Base-by-base conservation (phyloP, 2,329 filamentous ascomycete species). In the Fusarium proliferatum region DNA sequence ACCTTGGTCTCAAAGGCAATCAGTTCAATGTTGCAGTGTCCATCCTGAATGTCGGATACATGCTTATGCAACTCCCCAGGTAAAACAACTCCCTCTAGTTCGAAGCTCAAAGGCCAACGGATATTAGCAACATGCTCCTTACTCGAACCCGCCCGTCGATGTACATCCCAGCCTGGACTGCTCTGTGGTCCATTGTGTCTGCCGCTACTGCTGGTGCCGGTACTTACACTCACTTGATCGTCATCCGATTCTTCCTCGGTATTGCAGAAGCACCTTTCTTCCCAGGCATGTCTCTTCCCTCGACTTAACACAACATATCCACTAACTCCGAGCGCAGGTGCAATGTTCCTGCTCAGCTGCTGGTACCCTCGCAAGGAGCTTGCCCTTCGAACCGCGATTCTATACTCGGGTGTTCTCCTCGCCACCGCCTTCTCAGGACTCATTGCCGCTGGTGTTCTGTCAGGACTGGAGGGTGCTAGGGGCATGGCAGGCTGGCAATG, bases 401-500 rank as follows among this genome's bases (percentile, higher is more conserved):
- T 79, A 9, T 77, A 79, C 63, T 68, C 77, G 1, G 77, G 75
- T 6, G 73, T 77, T 46, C 69, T 72, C 8, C 64, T 79, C 0
- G 77, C 77, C 9, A 73, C 72, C 2, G 76, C 72, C 16, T 71
- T 70, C 13, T 74, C 77, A 0, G 77, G 77, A 4, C 69, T 79
- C 2, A 76, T 79, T 36, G 77, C 77, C 1, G 77, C 77, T 4
- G 76, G 72, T 1, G 68, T 78, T 6, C 73, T 75, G 3, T 67
- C 75, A 0, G 72, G 66, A 0, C 74, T 78, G 4, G 74, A 76
- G 17, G 69, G 69, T 0, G 62, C 56, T 4, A 62, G 69, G 23
- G 82, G 82, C 2, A 67, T 85, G 17, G 75, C 75, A 17, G 83
- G 82, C 2, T 85, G 84, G 84, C 78, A 79, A 62, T 85, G 83